Evolutionary conservation across 768 basidiomycete species (phyloP), one percentile per base, ranked within the genome.

Genomic region (Kwoniella dendrophila): DNA sequence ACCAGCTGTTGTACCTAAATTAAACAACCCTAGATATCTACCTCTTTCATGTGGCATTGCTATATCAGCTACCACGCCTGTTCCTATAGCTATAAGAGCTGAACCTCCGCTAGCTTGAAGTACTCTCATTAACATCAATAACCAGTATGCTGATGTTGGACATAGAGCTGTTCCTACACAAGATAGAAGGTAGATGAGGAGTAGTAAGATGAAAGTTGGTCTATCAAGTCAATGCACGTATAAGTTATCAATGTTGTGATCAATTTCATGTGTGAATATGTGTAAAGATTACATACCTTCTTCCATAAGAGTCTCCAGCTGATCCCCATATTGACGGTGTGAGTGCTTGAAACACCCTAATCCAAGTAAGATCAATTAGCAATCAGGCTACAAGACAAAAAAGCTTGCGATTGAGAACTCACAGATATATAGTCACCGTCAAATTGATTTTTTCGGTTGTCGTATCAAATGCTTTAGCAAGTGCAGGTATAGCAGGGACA

Each of bases 11-110:
- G 62, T 60, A 11, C 66, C 51, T 1, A 69, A 61, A 34, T 78
- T 82, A 75, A 85, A 89, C 12, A 90, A 52, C 1, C 90, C 91
- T 59, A 86, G 83, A 78, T 87, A 90, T 4, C 85, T 84, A 14
- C 88, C 91, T 36, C 90, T 81, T 78, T 92, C 90, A 33, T 84
- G 83, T 0, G 85, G 86, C 2, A 83, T 84, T 4, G 89, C 84
- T 33, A 94, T 87, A 73, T 94, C 91, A 0, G 85, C 85, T 57
- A 94, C 84, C 4, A 89, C 85, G 5, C 91, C 91, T 86, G 83
- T 1, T 88, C 86, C 81, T 48, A 58, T 36, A 10, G 48, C 43
- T 40, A 49, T 62, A 16, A 62, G 8, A 3, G 55, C 36, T 20
- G 43, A 54, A 2, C 60, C 50, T 7, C 57, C 58, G n/a, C 63